Base-by-base conservation (phyloP, 2,329 filamentous ascomycete genomes). In the Macrophomina pseudophaseolina region DNA sequence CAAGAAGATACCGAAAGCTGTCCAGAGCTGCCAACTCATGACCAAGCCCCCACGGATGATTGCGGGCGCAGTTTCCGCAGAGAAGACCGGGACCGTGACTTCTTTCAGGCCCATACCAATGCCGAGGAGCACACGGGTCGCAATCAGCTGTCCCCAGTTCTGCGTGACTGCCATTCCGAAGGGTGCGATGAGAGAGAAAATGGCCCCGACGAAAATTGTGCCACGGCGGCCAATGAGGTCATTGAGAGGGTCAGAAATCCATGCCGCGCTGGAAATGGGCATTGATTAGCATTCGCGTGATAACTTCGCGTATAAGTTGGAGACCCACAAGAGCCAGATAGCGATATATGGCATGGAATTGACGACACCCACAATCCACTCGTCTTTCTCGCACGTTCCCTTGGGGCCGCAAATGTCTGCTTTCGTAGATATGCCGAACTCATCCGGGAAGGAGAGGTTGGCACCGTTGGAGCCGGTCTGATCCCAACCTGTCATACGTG, bases 401-500 rank as follows among this genome's bases (percentile, higher is more conserved):
- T 68, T 33, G 14, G 42, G 42, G 14, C 54, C 64, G 32, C 64
- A 66, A 14, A 66, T 14, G 12, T 40, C 53, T 30, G 32, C 9
- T 14, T 68, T 51, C n/a, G 73, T 69, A 14, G 70, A 85, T 63
- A 90, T 83, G 16, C 80, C 80, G 59, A 88, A 88, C 38, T 81
- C 82, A 0, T 75, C 67, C 0, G 87, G 87, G 69, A 90, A 90
- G 63, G 84, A 85, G 69, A 90, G 79, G 70, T 88, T 90, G 66
- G 88, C 88, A 40, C 78, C 77, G 69, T 80, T 67, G 33, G 40
- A 51, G 9, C 66, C 88, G 23, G 87, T 90, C 75, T 90, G 86
- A 69, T 90, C 88, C 88, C 88, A 90, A 32, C 69, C 85, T 63
- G 90, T 83, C 12, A 80, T 80, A 59, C 88, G 88, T 42, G 81